Evolutionary conservation across 495 filamentous ascomycete genomes (phyloP).

Genomic region (Aspergillus panamensis): DNA sequence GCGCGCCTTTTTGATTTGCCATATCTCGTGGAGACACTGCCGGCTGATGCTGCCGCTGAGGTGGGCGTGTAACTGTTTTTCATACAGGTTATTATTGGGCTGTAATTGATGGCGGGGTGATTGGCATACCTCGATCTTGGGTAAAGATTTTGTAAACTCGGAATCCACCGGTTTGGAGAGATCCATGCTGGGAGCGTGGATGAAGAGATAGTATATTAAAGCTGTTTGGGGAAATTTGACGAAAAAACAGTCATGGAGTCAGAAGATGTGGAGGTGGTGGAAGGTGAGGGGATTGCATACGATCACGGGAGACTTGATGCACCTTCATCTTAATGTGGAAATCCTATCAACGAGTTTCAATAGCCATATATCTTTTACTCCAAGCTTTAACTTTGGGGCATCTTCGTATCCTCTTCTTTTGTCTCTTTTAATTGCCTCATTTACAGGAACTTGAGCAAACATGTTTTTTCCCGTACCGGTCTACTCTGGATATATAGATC

Average conservation of each 20-base stretch:
- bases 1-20: slow-evolving; percentile 52
- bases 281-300: slow-evolving; percentile 22
- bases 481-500: neutral
- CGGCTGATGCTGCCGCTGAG: slow-evolving; percentile 77
- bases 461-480: no score
- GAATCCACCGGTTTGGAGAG: slow-evolving; percentile 28
- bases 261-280: slow-evolving; percentile 28
- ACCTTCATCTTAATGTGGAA: no score
- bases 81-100: neutral
- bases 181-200: slow-evolving; percentile 19
- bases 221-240: slow-evolving; percentile 1
- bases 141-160: slow-evolving; percentile 33
- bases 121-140: slow-evolving; percentile 40
- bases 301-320: no score
- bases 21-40: slow-evolving; percentile 72
- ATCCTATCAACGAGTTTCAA: no score
- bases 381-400: no score
- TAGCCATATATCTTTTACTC: no score
- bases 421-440: no score
- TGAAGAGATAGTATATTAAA: slow-evolving; percentile 7
- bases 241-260: slow-evolving; percentile 12
- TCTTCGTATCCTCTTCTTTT: no score
- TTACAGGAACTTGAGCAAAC: no score
- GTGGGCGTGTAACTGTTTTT: slow-evolving; percentile 71
- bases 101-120: neutral